phyloP scores from a whole-genome alignment of 75 land plant genomes.

The Selaginella tamariscina region DNA sequence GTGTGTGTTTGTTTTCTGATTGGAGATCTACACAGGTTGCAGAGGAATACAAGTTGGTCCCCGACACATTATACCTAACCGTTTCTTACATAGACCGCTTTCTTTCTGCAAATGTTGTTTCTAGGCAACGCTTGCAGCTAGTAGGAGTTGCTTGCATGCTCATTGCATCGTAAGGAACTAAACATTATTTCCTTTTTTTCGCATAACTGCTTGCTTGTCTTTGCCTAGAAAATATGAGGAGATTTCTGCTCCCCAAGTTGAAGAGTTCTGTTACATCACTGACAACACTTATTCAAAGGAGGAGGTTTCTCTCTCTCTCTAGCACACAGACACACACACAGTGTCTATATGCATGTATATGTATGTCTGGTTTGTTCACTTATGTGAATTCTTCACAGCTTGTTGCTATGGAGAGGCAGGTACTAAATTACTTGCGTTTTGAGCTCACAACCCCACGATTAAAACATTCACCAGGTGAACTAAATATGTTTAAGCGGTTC shows the following conservation, averaged over 20 bases:
- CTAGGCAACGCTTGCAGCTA: background rate
- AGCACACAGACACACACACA: too few species aligned
- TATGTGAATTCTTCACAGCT: background rate
- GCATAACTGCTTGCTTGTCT: background rate
- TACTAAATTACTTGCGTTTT: background rate
- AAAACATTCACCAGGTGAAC: background rate
- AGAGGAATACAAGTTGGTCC: background rate
- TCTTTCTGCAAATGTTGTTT: background rate
- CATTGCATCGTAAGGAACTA: background rate
- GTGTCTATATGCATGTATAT: too few species aligned
- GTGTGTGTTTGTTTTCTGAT: background rate
- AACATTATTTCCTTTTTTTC: background rate
- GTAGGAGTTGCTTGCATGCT: background rate
- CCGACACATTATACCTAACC: background rate
- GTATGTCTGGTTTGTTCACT: too few species aligned
- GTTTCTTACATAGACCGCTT: background rate
- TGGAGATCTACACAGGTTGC: background rate
- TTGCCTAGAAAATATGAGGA: constrained; percentile 1
- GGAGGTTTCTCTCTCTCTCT: constrained; percentile 1
- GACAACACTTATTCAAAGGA: background rate
- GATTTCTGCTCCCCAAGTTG: constrained; percentile 11
- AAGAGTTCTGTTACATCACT: constrained; percentile 7
- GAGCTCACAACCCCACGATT: constrained; percentile 1
- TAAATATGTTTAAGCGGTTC: background rate
- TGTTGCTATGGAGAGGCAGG: constrained; percentile 10